Evolutionary conservation across 1,284 basidiomycete species (phyloP), one percentile per base, ranked within the genome.

Genomic region (Melampsora abietis-canadensis): DNA sequence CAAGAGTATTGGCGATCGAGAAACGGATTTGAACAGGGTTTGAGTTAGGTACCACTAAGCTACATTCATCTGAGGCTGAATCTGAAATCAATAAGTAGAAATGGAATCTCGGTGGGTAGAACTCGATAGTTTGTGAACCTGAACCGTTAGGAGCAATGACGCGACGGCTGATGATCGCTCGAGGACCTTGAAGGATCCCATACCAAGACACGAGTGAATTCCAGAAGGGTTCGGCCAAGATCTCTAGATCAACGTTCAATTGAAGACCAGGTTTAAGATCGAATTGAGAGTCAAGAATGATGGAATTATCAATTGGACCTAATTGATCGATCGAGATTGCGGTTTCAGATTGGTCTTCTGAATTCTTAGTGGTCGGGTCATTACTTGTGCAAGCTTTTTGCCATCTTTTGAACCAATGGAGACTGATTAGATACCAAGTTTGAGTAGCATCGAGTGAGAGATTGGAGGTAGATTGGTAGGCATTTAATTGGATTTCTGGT

Each of bases 361-460:
- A 37, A 21, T 44, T 44, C 40, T 44, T 44, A 0, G 40, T 44
- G 40, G 14, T 0, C 40, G 40, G 10, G 10, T 44, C 10, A 44
- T 44, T 3, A 14, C 10, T 15, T 44, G 40, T 40, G 34, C 24
- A 51, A 21, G 57, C 19, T 27, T 3, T 19, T 54, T 61, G 37
- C 72, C 72, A 74, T n/a, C 10, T 2, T 27, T 47, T 47, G 31
- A 66, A 74, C 72, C 72, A 74, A 30, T 46, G 30, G 24, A 60
- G 63, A 44, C 57, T 62, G 54, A 74, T 66, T 24, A 74, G 54
- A 37, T 31, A 66, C 72, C 72, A 74, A 31, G 72, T 74, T n/a
- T 74, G 64, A n/a, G 8, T 6, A 14, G n/a, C 65, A 21, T n/a
- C 14, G 21, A 65, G 48, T 3, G 61, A 40, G 0, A 21, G 63